phyloP scores from a whole-genome alignment of 805 yeast species.

The Pichia membranifaciens region DNA sequence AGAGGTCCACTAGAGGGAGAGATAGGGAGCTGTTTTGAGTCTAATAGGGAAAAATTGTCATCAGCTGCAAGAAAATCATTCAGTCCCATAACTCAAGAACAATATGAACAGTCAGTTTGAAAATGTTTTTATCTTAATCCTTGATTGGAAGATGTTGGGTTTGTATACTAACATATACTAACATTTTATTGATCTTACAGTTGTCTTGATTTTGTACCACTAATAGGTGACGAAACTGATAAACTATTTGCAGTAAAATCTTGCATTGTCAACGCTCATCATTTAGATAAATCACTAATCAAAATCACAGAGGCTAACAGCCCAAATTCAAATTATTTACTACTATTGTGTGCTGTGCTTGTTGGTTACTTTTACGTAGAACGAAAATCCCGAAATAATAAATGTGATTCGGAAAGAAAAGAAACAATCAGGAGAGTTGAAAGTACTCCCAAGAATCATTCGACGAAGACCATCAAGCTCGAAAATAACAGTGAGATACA shows the following conservation, averaged over 20 bases:
- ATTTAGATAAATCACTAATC: not conserved
- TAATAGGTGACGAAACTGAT: slow-evolving; percentile 1
- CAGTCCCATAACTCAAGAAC: not conserved
- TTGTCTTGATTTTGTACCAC: slow-evolving; percentile 8
- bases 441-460: too few species aligned
- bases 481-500: not conserved
- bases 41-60: not conserved
- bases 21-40: not conserved
- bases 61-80: slow-evolving; percentile 1
- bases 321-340: too few species aligned
- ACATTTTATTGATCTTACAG: slow-evolving; percentile 1
- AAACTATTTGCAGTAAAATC: slow-evolving; percentile 1
- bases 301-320: not conserved
- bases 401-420: too few species aligned
- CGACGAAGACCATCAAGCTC: not conserved
- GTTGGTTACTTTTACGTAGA: too few species aligned
- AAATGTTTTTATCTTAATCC: too few species aligned
- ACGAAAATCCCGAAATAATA: too few species aligned
- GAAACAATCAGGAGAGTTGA: too few species aligned
- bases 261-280: slow-evolving; percentile 1
- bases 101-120: slow-evolving; percentile 5
- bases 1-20: not conserved
- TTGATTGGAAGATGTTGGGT: not conserved
- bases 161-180: not conserved
- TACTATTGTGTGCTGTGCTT: too few species aligned